Evolutionary conservation across 352 stramenopile genomes (phyloP).

Genomic region (Phytopythium chamaehyphon): DNA sequence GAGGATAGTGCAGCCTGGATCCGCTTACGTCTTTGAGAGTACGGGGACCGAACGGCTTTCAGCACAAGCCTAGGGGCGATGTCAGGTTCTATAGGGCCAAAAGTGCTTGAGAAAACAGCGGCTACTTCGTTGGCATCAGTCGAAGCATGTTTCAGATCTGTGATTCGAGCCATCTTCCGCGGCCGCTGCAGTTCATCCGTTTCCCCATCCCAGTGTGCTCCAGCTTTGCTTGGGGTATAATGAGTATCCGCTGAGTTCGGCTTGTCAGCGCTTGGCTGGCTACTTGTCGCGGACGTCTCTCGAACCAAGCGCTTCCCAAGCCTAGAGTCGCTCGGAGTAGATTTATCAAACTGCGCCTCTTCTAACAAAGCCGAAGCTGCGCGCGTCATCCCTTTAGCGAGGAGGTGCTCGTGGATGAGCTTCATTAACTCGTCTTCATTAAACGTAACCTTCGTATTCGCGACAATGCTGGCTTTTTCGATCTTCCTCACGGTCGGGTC

Average conservation of each 20-base stretch:
- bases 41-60: neutral
- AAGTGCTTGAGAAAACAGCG: neutral
- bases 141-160: neutral
- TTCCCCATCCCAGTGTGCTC: neutral
- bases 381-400: constrained; percentile 63
- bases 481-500: constrained; percentile 86
- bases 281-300: neutral
- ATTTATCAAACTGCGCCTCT: constrained; percentile 36
- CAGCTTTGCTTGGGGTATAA: neutral
- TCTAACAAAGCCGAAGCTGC: constrained; percentile 46
- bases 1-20: constrained; percentile 23
- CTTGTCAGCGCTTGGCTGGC: neutral
- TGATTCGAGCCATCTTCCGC: constrained; percentile 6
- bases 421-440: constrained; percentile 77
- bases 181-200: constrained; percentile 2
- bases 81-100: neutral
- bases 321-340: neutral
- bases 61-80: no score
- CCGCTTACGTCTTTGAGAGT: constrained; percentile 26
- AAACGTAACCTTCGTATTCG: constrained; percentile 85
- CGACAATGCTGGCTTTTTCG: constrained; percentile 87
- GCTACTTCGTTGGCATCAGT: neutral
- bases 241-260: no score
- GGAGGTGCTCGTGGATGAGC: constrained; percentile 79
- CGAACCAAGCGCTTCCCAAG: neutral